Conservation (phyloP, 1,284 basidiomycete species). For the Uromyces viciae-fabae region DNA sequence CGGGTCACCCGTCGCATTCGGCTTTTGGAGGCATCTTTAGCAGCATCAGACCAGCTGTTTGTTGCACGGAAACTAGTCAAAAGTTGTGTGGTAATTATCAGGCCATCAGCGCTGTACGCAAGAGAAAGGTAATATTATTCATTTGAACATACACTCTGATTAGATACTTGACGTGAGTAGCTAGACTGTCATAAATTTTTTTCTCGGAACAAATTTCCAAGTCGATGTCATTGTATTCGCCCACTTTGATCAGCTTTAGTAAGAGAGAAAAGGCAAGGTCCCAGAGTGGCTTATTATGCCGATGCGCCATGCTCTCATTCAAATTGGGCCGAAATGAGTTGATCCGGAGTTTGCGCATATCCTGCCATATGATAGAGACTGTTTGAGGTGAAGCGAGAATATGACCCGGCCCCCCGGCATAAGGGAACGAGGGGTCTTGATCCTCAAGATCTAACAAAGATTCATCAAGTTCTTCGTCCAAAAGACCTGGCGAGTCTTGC, state of each 20-base stretch:
- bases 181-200: background rate
- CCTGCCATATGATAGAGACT: background rate
- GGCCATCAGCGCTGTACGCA: too few species aligned
- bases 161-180: background rate
- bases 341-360: background rate
- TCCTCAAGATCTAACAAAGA: background rate
- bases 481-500: background rate
- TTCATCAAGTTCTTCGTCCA: background rate
- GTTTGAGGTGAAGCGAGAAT: background rate
- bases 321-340: background rate
- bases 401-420: slow-evolving; percentile 12
- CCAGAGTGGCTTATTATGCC: background rate
- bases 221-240: background rate
- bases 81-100: background rate
- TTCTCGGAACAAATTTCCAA: background rate
- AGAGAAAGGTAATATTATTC: background rate
- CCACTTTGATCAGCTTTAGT: background rate
- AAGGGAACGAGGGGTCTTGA: background rate
- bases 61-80: background rate
- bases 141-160: background rate
- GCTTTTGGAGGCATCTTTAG: background rate
- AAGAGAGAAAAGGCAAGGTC: background rate
- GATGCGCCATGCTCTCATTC: background rate
- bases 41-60: background rate
- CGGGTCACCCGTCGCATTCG: background rate